These are phyloP conservation scores for Toxoplasma gondii DNA, from an alignment of 169 alveolate genomes.

Conservation along the genomic window DNA sequence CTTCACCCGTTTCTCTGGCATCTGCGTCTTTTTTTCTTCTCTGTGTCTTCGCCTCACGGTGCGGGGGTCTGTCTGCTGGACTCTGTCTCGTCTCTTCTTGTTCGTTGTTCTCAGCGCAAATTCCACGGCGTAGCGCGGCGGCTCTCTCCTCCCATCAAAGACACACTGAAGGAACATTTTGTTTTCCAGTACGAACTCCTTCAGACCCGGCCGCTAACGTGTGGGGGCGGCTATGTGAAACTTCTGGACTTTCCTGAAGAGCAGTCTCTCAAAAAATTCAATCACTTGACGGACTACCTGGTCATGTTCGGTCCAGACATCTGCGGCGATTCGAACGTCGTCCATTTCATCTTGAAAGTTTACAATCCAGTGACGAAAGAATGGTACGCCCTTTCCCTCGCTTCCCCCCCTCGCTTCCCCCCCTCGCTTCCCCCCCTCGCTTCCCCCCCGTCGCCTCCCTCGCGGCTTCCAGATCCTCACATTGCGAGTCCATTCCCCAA, in stretches of 20 bases:
- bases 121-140: background rate
- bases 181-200: constrained; percentile 19
- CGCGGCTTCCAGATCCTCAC: no score
- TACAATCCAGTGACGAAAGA: background rate
- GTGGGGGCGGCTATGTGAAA: constrained; percentile 28
- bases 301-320: constrained; percentile 35
- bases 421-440: no score
- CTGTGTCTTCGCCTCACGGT: no score
- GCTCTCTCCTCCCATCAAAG: background rate
- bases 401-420: no score
- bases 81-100: no score
- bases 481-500: no score
- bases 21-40: no score
- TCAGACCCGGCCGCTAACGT: background rate
- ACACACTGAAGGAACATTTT: background rate
- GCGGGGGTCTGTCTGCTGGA: no score
- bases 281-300: background rate
- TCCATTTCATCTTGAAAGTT: background rate
- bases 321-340: background rate
- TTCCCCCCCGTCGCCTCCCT: no score
- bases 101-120: background rate
- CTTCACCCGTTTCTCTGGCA: no score
- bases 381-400: background rate
- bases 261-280: background rate
- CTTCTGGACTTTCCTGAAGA: background rate